Percentiles rank a stretch among this genome's conserved stretches.
Conservation (phyloP, 2,329 filamentous ascomycete species). For the Elsinoe ampelina region DNA sequence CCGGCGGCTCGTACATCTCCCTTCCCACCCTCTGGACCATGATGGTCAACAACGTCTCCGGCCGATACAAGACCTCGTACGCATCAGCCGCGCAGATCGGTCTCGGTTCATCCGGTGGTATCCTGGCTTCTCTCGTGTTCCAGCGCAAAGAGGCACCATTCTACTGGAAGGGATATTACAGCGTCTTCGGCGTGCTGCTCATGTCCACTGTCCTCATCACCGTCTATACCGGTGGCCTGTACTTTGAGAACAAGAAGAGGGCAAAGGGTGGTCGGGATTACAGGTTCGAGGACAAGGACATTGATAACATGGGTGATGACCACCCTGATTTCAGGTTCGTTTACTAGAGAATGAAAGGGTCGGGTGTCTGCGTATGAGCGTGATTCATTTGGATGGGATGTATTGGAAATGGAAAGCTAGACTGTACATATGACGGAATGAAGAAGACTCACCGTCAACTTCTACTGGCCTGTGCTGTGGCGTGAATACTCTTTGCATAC, state of each 20-base stretch:
- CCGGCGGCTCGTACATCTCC: slow-evolving; percentile 24
- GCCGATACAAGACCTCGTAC: slow-evolving; percentile 29
- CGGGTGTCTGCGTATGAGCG: not conserved
- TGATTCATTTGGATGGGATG: not conserved
- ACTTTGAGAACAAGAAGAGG: slow-evolving; percentile 38
- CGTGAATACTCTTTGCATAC: not conserved
- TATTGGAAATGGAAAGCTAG: not conserved
- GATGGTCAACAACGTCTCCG: slow-evolving; percentile 27
- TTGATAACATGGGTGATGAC: slow-evolving; percentile 43
- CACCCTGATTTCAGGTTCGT: slow-evolving; percentile 41
- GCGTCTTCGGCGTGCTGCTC: slow-evolving; percentile 9
- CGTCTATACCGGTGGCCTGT: slow-evolving; percentile 1
- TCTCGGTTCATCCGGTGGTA: slow-evolving; percentile 34
- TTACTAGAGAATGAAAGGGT: slow-evolving; percentile 4
- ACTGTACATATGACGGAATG: slow-evolving; percentile 4
- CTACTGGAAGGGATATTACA: slow-evolving; percentile 10
- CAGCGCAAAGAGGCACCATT: slow-evolving; percentile 14
- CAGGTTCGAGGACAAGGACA: slow-evolving; percentile 33
- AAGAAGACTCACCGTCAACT: not conserved
- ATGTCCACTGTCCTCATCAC: slow-evolving; percentile 9
- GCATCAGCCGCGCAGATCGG: slow-evolving; percentile 33
- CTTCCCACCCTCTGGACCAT: slow-evolving; percentile 24
- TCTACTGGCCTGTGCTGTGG: not conserved
- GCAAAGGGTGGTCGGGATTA: slow-evolving; percentile 40
- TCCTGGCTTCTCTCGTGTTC: slow-evolving; percentile 35